A percentile compares a stretch with the other conserved stretches of the same genome.
Evolutionary conservation across 352 stramenopile genomes (phyloP).

Genomic region (Phytophthora fragariae): DNA sequence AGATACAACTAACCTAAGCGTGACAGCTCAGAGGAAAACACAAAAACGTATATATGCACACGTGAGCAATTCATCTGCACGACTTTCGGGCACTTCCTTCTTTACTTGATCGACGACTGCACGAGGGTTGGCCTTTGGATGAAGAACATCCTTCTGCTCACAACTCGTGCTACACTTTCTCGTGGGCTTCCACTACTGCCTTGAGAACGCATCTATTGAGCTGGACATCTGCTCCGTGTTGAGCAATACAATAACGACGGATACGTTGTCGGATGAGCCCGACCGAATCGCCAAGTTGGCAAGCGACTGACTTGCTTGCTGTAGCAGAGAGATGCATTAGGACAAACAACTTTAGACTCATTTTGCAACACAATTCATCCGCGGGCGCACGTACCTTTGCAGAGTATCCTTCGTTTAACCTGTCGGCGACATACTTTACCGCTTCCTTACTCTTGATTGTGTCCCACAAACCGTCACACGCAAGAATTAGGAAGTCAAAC

Average conservation of each 20-base stretch:
- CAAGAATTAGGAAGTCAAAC: slow-evolving; percentile 93
- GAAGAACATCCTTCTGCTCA: neutral
- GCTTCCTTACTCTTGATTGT: slow-evolving; percentile 94
- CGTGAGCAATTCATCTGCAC: slow-evolving; percentile 23
- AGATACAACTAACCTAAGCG: slow-evolving; percentile 9
- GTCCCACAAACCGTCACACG: slow-evolving; percentile 94
- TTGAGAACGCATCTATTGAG: slow-evolving; percentile 41
- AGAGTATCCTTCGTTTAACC: slow-evolving; percentile 73
- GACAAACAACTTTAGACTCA: no score
- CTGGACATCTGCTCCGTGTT: slow-evolving; percentile 53
- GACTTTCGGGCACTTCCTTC: slow-evolving; percentile 24
- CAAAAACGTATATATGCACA: slow-evolving; percentile 41
- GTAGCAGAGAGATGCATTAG: slow-evolving; percentile 11
- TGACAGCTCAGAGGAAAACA: slow-evolving; percentile 20
- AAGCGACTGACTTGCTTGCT: slow-evolving; percentile 85
- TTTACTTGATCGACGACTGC: slow-evolving; percentile 24
- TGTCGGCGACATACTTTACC: slow-evolving; percentile 81
- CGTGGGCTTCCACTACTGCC: slow-evolving; percentile 16
- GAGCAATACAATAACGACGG: slow-evolving; percentile 86
- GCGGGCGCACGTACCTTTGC: slow-evolving; percentile 50
- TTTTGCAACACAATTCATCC: neutral
- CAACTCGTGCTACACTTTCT: slow-evolving; percentile 8
- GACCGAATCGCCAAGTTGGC: slow-evolving; percentile 89
- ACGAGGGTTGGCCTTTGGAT: neutral
- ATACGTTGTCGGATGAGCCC: slow-evolving; percentile 89